phyloP scores from a whole-genome alignment of 768 basidiomycete genomes.

The Phylloporus sp. region DNA sequence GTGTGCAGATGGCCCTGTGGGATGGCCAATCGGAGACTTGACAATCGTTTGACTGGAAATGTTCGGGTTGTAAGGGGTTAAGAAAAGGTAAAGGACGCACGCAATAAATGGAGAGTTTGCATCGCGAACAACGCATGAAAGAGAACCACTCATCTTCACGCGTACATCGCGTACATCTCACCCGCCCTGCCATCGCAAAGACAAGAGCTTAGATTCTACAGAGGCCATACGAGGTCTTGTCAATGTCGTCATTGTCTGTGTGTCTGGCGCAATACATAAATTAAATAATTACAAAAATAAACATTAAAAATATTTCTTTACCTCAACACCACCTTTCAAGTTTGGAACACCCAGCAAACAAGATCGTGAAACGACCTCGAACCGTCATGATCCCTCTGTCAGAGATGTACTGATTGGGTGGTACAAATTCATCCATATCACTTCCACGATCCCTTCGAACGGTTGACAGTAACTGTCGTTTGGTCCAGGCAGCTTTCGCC shows the following conservation, averaged over 20 bases:
- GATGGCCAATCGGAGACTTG: slow-evolving; percentile 23
- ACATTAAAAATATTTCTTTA: too few species aligned
- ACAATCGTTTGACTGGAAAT: slow-evolving; percentile 20
- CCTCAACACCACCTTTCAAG: too few species aligned
- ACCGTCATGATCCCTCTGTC: too few species aligned
- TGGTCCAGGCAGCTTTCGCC: too few species aligned
- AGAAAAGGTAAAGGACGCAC: slow-evolving; percentile 7
- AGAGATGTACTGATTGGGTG: too few species aligned
- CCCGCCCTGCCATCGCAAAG: neutral
- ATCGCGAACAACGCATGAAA: slow-evolving; percentile 27
- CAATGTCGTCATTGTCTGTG: neutral
- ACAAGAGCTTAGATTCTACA: neutral
- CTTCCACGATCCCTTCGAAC: too few species aligned
- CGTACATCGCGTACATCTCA: slow-evolving; percentile 13
- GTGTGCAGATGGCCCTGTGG: slow-evolving; percentile 15
- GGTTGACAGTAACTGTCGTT: too few species aligned
- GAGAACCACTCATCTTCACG: slow-evolving; percentile 11
- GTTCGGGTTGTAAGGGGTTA: neutral
- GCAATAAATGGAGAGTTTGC: slow-evolving; percentile 23
- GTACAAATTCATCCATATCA: too few species aligned
- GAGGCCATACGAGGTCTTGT: neutral
- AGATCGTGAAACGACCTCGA: too few species aligned
- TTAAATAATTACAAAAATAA: neutral
- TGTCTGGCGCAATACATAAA: neutral
- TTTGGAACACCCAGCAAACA: too few species aligned